These are phyloP conservation scores for Sideroxylon spinosum DNA, from an alignment of 179 eudicot species.

Conservation along the genomic window DNA sequence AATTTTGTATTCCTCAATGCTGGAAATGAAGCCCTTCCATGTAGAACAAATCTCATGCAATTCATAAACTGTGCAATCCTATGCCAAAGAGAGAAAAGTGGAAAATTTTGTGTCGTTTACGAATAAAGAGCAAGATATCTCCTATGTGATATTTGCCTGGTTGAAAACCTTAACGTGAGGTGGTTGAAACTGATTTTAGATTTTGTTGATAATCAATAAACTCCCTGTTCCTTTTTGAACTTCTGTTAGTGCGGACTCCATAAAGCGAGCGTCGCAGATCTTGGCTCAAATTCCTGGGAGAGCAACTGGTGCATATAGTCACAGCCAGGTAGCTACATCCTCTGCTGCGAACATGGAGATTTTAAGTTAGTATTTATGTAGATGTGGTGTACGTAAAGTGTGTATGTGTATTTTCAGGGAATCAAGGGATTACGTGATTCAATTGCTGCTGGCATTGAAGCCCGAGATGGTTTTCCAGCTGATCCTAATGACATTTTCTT, in stretches of 20 bases:
- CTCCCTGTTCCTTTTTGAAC: constrained; percentile 4
- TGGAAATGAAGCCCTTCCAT: background rate
- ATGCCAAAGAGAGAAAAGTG: background rate
- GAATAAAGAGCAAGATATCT: background rate
- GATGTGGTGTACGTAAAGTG: background rate
- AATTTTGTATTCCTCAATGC: background rate
- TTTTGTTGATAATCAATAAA: background rate
- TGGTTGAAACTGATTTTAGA: background rate
- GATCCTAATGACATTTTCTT: constrained; percentile 85
- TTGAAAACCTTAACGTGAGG: background rate
- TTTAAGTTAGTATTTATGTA: background rate
- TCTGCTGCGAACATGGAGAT: background rate
- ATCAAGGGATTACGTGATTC: constrained; percentile 83
- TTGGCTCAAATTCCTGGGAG: constrained; percentile 87
- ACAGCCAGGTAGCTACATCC: constrained; percentile 58
- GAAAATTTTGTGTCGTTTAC: background rate
- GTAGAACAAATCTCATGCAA: background rate
- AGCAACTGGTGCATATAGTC: constrained; percentile 97
- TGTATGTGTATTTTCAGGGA: constrained; percentile 42
- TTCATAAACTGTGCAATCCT: background rate
- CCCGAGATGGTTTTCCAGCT: constrained; percentile 83
- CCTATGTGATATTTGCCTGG: background rate
- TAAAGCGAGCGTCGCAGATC: constrained; percentile 79
- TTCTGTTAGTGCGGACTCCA: constrained; percentile 63
- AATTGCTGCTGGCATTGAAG: constrained; percentile 87